Base-by-base conservation (phyloP, 2,329 filamentous ascomycete genomes). In the Emmonsiellopsis sp. region DNA sequence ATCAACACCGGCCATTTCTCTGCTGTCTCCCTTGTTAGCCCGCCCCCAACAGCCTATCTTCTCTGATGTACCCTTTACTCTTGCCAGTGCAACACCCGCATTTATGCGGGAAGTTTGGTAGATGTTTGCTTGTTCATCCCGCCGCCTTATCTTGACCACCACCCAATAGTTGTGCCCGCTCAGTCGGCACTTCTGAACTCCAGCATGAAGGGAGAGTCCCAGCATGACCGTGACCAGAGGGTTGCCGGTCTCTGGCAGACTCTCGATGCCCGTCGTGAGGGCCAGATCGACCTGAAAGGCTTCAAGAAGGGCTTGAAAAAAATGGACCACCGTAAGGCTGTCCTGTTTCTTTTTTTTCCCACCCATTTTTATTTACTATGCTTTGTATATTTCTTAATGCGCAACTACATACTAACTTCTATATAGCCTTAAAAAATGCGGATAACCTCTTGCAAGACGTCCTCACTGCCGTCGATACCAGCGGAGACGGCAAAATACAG, bases 401-500 rank as follows among this genome's bases (percentile, higher is more conserved):
- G 20, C 20, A 26, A 26, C 5, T 5, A 10, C 32, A 48, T 53
- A 54, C 55, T 58, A 43, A 55, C 55, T 42, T 35, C 31, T 37
- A 37, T 58, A 59, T 63, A 85, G 83, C 85, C 58, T 73, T 98
- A 65, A 95, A 96, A 76, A 93, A 96, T 78, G 93, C 93, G 67
- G 87, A 95, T 70, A 77, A 81, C 38, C 83, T 97, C 76, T 79
- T 98, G 58, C 80, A 82, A 65, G 84, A 87, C 65, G 87, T 97
- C 54, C 80, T 96, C 67, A 78, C 80, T 59, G 81, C 85, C 57
- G 90, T 96, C 58, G 93, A 98, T 67, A 86, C 84, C 54, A 90
- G 91, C 66, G 82, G 84, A 30, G 90, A 97, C 70, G 89, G 92
- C 59, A 85, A 84, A 65, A 97, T 98, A 62, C 86, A 94, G 71